Evolutionary conservation across 2,329 filamentous ascomycete genomes (phyloP), one percentile per base, ranked within the genome.

Genomic region (Dothideomycetes sp.): DNA sequence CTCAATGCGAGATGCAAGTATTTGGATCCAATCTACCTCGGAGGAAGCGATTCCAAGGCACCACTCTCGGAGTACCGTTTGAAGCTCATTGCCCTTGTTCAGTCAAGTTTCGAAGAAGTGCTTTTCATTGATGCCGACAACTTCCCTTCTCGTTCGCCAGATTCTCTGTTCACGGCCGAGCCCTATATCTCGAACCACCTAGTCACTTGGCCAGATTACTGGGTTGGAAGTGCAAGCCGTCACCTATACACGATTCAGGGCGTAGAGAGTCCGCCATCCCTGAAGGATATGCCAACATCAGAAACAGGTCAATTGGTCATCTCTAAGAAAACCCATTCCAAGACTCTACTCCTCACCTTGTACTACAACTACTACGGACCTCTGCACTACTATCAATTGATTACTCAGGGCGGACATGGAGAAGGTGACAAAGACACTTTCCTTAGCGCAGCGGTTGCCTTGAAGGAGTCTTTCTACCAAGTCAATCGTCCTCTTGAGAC

Each of bases 381-480:
- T 5, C 49, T 55, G 1, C 60, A 62, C 41, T 71, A 67, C 46
- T 71, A 69, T 44, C 59, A 61, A 0, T 51, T 71, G 1, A 54
- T 69, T 4, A 65, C 61, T 3, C 67, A 70, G 49, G 67, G 67
- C 20, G 67, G 62, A 6, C 55, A 63, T 0, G 68, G 68, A 11
- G 60, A 70, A 50, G 68, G 69, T 10, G 68, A 71, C 52, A 71
- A 71, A 49, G 68, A 71, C 49, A 71, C 67, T 0, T 71, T 71
- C 48, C 51, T 67, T 15, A 56, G 63, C 4, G 68, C 68, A 4
- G 65, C 69, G 7, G 46, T 61, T 4, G 63, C 56, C 8, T 50
- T 67, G 1, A 48, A 55, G 4, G 53, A 60, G 6, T 49, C 60
- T 2, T 68, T 61, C 48, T 66, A 69, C 45, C 56, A 62, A 22